phyloP scores from a whole-genome alignment of 139 green algal species.

The Picochlorum sp. region DNA sequence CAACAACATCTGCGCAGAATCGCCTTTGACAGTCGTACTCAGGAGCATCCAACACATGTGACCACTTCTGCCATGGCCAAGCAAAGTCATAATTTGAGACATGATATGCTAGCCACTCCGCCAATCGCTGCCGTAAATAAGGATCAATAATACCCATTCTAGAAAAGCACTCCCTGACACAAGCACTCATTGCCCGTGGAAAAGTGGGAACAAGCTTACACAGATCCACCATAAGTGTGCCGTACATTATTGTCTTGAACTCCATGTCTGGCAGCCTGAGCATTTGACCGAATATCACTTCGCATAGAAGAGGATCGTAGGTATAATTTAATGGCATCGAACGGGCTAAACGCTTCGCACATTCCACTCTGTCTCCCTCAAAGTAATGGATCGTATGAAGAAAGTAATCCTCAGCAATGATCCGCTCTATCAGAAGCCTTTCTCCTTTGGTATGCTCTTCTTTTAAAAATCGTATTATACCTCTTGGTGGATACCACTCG shows the following conservation, averaged over 20 bases:
- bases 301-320: slow-evolving; percentile 55
- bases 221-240: slow-evolving; percentile 73
- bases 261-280: slow-evolving; percentile 56
- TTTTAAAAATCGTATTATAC: slow-evolving; percentile 58
- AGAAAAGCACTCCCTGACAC: slow-evolving; percentile 58
- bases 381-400: slow-evolving; percentile 61
- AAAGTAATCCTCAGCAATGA: slow-evolving; percentile 75
- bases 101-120: slow-evolving; percentile 84
- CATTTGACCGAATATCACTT: slow-evolving; percentile 82
- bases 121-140: slow-evolving; percentile 53
- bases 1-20: slow-evolving; percentile 53
- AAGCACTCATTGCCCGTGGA: slow-evolving; percentile 49
- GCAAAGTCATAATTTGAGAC: slow-evolving; percentile 77
- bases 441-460: slow-evolving; percentile 47
- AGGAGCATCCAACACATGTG: slow-evolving; percentile 50
- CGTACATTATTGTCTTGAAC: slow-evolving; percentile 73
- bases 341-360: slow-evolving; percentile 39
- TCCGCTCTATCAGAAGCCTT: slow-evolving; percentile 47
- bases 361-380: slow-evolving; percentile 60
- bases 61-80: slow-evolving; percentile 86
- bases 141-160: slow-evolving; percentile 59
- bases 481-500: slow-evolving; percentile 50
- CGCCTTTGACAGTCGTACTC: slow-evolving; percentile 52
- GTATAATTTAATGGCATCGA: slow-evolving; percentile 51
- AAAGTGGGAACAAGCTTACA: slow-evolving; percentile 55